A percentile compares a stretch with the other conserved stretches of the same genome.
Conservation (phyloP, 495 filamentous ascomycete species). For the Aspergillus conjunctus region DNA sequence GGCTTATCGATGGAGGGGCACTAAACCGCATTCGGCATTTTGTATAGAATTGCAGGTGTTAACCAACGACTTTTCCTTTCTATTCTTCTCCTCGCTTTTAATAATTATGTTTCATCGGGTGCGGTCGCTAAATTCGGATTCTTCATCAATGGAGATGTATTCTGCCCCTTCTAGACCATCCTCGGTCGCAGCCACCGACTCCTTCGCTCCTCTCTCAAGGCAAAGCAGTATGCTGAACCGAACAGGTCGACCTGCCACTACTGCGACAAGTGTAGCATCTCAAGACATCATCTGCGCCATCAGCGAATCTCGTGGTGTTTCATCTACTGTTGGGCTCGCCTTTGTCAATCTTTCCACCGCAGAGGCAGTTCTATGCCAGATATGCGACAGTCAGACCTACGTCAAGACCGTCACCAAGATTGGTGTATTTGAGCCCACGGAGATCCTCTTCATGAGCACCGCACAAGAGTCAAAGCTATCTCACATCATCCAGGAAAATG, state of each 20-base stretch:
- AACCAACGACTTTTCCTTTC: conserved; percentile 1
- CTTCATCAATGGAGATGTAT: conserved; percentile 4
- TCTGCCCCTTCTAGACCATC: conserved; percentile 23
- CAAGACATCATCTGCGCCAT: conserved; percentile 89
- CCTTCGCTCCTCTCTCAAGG: conserved; percentile 33
- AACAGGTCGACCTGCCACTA: conserved; percentile 53
- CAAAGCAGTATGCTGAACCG: conserved; percentile 45
- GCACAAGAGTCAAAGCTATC: conserved; percentile 78
- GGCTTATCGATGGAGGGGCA: conserved; percentile 28
- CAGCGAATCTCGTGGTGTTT: conserved; percentile 82
- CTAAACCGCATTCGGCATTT: conserved; percentile 31
- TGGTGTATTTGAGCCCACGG: conserved; percentile 72
- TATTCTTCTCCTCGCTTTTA: background rate
- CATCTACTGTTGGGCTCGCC: conserved; percentile 85
- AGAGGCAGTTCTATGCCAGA: conserved; percentile 84
- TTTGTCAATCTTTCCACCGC: conserved; percentile 83
- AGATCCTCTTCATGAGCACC: conserved; percentile 71
- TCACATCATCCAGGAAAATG: conserved; percentile 70
- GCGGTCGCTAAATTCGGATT: background rate
- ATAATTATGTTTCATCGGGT: background rate
- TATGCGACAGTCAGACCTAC: conserved; percentile 88
- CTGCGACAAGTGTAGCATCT: conserved; percentile 70
- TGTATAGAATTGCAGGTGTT: conserved; percentile 39
- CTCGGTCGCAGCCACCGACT: conserved; percentile 21
- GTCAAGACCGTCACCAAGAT: conserved; percentile 82